phyloP scores from a whole-genome alignment of 371 early-diverging fungal species.

The Gilbertella persicaria region DNA sequence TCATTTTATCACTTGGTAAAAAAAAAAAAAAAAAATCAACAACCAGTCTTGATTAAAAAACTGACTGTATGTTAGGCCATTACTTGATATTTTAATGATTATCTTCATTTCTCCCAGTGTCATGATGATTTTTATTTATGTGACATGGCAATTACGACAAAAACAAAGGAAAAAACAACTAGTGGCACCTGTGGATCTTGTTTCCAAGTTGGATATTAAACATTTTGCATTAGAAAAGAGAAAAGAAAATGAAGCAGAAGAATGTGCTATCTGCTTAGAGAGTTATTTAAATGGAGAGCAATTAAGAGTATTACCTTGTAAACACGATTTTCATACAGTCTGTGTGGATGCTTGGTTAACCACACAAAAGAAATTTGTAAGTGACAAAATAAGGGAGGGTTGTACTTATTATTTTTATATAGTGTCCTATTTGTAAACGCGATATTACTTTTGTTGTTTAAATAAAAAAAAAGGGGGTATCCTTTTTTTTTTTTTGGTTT shows the following conservation, averaged over 20 bases:
- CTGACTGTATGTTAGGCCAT: constrained; percentile 59
- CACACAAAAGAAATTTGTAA: constrained; percentile 76
- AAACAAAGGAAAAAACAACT: constrained; percentile 56
- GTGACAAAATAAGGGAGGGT: constrained; percentile 20
- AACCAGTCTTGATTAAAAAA: too few species aligned
- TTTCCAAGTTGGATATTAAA: constrained; percentile 61
- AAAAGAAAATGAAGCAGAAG: constrained; percentile 65
- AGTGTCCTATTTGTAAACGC: not conserved
- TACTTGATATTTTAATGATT: constrained; percentile 71
- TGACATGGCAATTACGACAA: constrained; percentile 64
- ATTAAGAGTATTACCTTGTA: constrained; percentile 83
- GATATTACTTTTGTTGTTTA: not conserved
- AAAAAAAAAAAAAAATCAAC: too few species aligned
- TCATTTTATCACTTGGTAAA: constrained; percentile 39
- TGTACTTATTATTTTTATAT: not conserved
- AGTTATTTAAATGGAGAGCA: constrained; percentile 81
- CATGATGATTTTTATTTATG: constrained; percentile 69
- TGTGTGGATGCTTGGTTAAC: constrained; percentile 93
- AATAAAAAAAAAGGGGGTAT: not conserved
- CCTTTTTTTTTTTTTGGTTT: not conserved
- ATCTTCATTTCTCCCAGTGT: constrained; percentile 69
- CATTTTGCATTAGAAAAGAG: constrained; percentile 58
- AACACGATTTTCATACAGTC: constrained; percentile 86
- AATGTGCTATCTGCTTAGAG: constrained; percentile 94
- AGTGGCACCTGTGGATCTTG: constrained; percentile 69